phyloP scores from a whole-genome alignment of 441 rosid genomes.

The Sinapis alba region DNA sequence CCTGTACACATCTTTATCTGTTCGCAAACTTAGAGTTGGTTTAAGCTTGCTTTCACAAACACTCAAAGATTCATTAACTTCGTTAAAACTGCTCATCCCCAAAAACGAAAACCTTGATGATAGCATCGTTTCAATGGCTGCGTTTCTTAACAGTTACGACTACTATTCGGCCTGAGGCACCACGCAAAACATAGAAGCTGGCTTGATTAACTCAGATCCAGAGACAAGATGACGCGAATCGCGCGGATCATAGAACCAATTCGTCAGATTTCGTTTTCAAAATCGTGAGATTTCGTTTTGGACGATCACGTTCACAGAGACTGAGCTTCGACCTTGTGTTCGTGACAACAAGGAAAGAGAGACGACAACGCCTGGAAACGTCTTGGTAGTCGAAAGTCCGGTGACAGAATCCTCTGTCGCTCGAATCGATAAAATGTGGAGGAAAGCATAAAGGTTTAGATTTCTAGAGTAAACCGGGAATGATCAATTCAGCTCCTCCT shows the following conservation, averaged over 20 bases:
- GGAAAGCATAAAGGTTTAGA: conserved; percentile 14
- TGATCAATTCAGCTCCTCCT: too few species aligned
- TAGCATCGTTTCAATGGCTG: conserved; percentile 44
- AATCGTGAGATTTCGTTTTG: too few species aligned
- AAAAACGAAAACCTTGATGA: conserved; percentile 54
- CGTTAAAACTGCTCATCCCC: conserved; percentile 50
- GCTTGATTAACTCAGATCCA: neutral
- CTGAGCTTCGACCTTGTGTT: conserved; percentile 19
- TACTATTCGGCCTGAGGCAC: conserved; percentile 11
- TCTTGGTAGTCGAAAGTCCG: conserved; percentile 21
- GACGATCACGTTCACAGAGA: too few species aligned
- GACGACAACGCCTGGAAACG: neutral
- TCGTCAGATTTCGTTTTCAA: too few species aligned
- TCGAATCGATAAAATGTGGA: conserved; percentile 5
- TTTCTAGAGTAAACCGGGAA: conserved; percentile 25
- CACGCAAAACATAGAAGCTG: conserved; percentile 29
- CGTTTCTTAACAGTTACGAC: conserved; percentile 12
- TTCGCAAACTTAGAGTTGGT: conserved; percentile 60
- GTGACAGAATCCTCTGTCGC: conserved; percentile 24
- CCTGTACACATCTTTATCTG: conserved; percentile 82
- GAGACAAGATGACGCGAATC: too few species aligned
- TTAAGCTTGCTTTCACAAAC: conserved; percentile 32
- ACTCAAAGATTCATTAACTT: conserved; percentile 42
- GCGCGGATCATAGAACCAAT: too few species aligned
- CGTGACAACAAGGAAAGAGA: neutral